phyloP scores from a whole-genome alignment of 768 basidiomycete species.

The Boletales sp. region DNA sequence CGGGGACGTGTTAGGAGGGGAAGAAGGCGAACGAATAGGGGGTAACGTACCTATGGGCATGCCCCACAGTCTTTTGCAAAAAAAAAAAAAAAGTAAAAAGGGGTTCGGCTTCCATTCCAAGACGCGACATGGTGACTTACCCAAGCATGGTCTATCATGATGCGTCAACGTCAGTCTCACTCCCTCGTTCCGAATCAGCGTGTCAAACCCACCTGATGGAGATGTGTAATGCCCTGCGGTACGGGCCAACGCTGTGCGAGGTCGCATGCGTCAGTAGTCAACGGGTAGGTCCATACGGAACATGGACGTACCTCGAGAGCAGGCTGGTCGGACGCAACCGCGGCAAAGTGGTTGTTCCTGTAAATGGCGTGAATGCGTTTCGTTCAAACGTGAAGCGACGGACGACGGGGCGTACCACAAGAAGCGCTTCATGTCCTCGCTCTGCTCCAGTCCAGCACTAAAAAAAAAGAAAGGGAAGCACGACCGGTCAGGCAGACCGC shows the following conservation, averaged over 20 bases:
- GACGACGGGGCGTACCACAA: slow-evolving; percentile 46
- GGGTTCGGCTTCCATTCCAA: no score
- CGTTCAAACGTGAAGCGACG: neutral
- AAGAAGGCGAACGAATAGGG: no score
- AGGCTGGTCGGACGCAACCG: slow-evolving; percentile 66
- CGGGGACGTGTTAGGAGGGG: no score
- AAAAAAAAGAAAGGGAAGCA: neutral
- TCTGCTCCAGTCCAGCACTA: slow-evolving; percentile 67
- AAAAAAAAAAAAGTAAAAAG: neutral
- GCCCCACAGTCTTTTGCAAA: slow-evolving; percentile 55
- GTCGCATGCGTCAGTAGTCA: neutral
- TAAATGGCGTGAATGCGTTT: neutral
- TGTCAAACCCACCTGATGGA: slow-evolving; percentile 50
- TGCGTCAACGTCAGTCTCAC: neutral
- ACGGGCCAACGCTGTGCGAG: slow-evolving; percentile 50
- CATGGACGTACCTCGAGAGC: slow-evolving; percentile 48
- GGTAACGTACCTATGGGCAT: slow-evolving; percentile 53
- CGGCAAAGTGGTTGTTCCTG: slow-evolving; percentile 74
- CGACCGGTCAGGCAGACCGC: no score
- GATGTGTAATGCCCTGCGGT: slow-evolving; percentile 36
- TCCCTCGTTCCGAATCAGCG: no score
- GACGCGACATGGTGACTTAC: slow-evolving; percentile 33
- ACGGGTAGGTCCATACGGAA: neutral
- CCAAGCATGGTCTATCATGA: slow-evolving; percentile 51
- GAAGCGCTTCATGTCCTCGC: slow-evolving; percentile 68